Evolutionary conservation across 768 basidiomycete species (phyloP).

Genomic region (Tricholoma hemisulphureum): DNA sequence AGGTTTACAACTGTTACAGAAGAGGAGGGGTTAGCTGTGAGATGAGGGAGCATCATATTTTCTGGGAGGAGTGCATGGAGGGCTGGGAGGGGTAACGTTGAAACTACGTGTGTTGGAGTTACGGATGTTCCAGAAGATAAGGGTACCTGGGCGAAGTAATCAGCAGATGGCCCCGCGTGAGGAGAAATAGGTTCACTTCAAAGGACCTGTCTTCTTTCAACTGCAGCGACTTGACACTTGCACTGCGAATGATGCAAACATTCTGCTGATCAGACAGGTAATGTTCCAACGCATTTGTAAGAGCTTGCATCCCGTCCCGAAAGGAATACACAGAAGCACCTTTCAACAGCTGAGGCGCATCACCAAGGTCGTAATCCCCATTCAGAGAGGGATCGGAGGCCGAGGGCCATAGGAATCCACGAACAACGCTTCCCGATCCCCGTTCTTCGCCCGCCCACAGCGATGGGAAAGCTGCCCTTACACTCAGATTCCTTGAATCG

Average conservation of each 20-base stretch:
- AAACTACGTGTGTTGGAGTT: slow-evolving; percentile 67
- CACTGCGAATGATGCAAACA: slow-evolving; percentile 53
- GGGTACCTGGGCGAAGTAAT: background rate
- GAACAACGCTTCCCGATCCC: slow-evolving; percentile 68
- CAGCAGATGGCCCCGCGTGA: background rate
- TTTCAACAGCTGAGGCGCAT: slow-evolving; percentile 46
- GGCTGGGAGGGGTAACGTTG: slow-evolving; percentile 66
- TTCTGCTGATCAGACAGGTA: slow-evolving; percentile 48
- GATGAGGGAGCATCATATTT: slow-evolving; percentile 51
- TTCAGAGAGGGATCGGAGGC: background rate
- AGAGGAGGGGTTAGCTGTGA: slow-evolving; percentile 67
- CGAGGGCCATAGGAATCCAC: slow-evolving; percentile 43
- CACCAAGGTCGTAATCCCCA: slow-evolving; percentile 48
- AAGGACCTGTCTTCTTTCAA: slow-evolving; percentile 36
- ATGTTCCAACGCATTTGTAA: slow-evolving; percentile 56
- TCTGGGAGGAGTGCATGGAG: slow-evolving; percentile 45
- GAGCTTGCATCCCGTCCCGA: slow-evolving; percentile 65
- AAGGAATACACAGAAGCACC: slow-evolving; percentile 81
- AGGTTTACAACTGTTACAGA: slow-evolving; percentile 89
- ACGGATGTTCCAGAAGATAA: slow-evolving; percentile 23
- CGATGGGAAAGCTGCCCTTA: slow-evolving; percentile 73
- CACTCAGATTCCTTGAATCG: slow-evolving; percentile 71
- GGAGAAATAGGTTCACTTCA: slow-evolving; percentile 38
- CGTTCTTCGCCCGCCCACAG: slow-evolving; percentile 69
- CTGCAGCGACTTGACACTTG: slow-evolving; percentile 37